A percentile compares a stretch with the other conserved stretches of the same genome.
Conservation (phyloP, 2,329 filamentous ascomycete genomes). For the Ophiocordyceps unilateralis region DNA sequence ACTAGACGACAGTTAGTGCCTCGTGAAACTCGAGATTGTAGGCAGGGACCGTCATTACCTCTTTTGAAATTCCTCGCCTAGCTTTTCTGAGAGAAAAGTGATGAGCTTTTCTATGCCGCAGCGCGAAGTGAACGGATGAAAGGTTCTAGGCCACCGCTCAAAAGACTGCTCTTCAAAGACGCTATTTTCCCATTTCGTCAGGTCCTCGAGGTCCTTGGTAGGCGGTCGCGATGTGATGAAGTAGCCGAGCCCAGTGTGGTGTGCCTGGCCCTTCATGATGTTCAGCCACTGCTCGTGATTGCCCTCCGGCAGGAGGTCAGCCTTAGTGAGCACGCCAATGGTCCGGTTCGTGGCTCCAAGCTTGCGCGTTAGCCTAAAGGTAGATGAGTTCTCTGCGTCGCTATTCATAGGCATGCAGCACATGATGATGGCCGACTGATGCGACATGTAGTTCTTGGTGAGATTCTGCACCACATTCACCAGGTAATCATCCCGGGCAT, state of each 20-base stretch:
- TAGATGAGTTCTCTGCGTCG: constrained; percentile 60
- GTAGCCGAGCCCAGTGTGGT: constrained; percentile 55
- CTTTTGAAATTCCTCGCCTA: constrained; percentile 35
- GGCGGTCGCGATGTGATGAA: constrained; percentile 58
- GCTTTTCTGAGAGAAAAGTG: constrained; percentile 31
- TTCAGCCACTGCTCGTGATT: constrained; percentile 37
- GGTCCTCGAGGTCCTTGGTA: constrained; percentile 32
- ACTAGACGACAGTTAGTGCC: constrained; percentile 11
- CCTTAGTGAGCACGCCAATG: constrained; percentile 70
- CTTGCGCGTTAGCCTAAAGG: constrained; percentile 44
- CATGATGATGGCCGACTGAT: constrained; percentile 56
- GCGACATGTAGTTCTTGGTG: constrained; percentile 50
- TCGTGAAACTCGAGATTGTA: neutral
- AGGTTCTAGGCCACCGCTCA: constrained; percentile 29
- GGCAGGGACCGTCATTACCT: constrained; percentile 16
- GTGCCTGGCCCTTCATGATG: constrained; percentile 45
- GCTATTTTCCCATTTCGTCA: constrained; percentile 31
- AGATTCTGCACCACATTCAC: constrained; percentile 57
- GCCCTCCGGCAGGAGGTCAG: constrained; percentile 47
- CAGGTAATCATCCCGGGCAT: constrained; percentile 47
- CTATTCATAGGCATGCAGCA: constrained; percentile 63
- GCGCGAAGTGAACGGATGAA: constrained; percentile 26
- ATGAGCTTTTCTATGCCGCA: constrained; percentile 38
- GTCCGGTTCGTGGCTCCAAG: constrained; percentile 40
- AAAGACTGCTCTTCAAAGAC: constrained; percentile 27